phyloP scores from a whole-genome alignment of 106 monocot genomes.

The Agapanthus africanus region DNA sequence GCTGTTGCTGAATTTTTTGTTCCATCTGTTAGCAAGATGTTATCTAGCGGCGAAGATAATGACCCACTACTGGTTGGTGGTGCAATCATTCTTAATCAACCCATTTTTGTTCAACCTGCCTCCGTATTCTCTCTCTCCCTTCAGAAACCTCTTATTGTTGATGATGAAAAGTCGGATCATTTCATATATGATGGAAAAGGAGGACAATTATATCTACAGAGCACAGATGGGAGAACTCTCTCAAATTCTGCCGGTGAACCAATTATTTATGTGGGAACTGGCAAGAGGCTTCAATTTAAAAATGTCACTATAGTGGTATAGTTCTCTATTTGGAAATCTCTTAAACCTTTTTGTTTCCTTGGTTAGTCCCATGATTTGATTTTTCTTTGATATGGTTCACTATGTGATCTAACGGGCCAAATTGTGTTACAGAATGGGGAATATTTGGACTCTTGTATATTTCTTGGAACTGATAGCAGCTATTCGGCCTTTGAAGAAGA shows the following conservation, averaged over 20 bases:
- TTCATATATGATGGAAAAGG: constrained; percentile 97
- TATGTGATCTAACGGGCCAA: neutral
- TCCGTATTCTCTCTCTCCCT: constrained; percentile 60
- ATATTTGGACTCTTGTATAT: constrained; percentile 86
- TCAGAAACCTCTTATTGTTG: constrained; percentile 67
- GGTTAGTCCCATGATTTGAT: too few relatives aligned
- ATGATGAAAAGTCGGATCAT: constrained; percentile 77
- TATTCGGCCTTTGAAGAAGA: constrained; percentile 82
- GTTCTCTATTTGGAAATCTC: neutral
- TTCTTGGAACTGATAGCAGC: constrained; percentile 71
- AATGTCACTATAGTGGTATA: constrained; percentile 84
- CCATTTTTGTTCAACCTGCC: constrained; percentile 53
- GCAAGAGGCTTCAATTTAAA: constrained; percentile 83
- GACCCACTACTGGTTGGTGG: constrained; percentile 26
- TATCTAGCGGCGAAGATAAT: constrained; percentile 63
- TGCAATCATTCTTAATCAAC: constrained; percentile 61
- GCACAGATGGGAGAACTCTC: constrained; percentile 44
- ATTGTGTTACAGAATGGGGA: constrained; percentile 65
- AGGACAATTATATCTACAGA: constrained; percentile 59
- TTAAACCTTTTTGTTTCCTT: constrained; percentile 2
- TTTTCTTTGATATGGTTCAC: neutral
- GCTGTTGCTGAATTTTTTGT: constrained; percentile 81
- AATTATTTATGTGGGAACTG: constrained; percentile 68
- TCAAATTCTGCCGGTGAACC: constrained; percentile 29
- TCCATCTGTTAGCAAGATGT: constrained; percentile 55